Conservation (phyloP, 106 monocot species). For the Dendrobium officinale region DNA sequence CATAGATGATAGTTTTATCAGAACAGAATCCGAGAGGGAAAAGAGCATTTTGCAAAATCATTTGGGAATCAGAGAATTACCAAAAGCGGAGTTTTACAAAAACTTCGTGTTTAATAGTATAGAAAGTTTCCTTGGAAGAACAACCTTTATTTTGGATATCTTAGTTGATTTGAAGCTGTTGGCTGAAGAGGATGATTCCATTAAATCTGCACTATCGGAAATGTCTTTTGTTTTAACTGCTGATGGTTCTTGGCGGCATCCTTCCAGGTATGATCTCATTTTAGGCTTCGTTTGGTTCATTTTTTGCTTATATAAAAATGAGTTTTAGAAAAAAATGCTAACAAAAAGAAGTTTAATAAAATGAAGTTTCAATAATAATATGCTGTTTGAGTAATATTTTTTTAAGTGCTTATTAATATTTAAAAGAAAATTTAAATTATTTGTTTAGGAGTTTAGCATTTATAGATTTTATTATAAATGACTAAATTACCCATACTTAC, state of each 20-base stretch:
- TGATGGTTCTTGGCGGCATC: constrained; percentile 78
- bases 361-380: no score
- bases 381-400: no score
- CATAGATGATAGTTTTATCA: constrained; percentile 73
- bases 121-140: constrained; percentile 46
- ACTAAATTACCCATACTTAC: no score
- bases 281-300: no score
- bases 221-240: constrained; percentile 77
- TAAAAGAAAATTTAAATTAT: no score
- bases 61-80: constrained; percentile 54
- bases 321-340: no score
- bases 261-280: constrained; percentile 53
- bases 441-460: no score
- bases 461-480: no score
- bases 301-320: no score
- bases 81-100: constrained; percentile 80
- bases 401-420: no score
- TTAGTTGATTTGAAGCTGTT: constrained; percentile 63
- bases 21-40: constrained; percentile 77
- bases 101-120: constrained; percentile 59
- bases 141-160: constrained; percentile 52
- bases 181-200: constrained; percentile 47
- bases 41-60: constrained; percentile 49
- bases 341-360: no score
- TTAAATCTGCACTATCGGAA: constrained; percentile 45